A percentile compares a stretch with the other conserved stretches of the same genome.
Evolutionary conservation across 306 rosid species (phyloP).

Genomic region (Oxytropis ochrocephala): DNA sequence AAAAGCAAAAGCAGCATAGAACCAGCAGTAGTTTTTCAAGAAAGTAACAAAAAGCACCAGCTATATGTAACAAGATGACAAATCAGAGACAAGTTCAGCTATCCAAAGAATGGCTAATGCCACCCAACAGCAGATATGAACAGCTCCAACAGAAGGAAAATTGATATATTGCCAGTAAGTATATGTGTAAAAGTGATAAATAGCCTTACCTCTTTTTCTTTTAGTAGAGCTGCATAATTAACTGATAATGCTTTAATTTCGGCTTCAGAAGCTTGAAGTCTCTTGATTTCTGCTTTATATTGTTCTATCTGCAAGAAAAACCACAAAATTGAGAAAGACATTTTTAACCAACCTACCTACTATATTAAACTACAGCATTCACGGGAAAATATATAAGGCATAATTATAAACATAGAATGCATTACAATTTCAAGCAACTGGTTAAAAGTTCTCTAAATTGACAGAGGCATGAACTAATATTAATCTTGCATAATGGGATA

Average conservation of each 20-base stretch:
- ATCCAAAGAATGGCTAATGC: neutral
- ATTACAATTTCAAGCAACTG: neutral
- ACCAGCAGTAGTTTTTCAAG: neutral
- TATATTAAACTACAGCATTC: neutral
- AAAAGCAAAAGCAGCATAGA: neutral
- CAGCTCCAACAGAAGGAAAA: conserved; percentile 10
- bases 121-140: neutral
- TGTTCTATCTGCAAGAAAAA: conserved; percentile 57
- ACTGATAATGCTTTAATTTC: conserved; percentile 86
- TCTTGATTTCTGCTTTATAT: conserved; percentile 69
- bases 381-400: neutral
- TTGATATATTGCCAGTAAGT: neutral
- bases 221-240: conserved; percentile 86
- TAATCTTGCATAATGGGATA: neutral
- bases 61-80: neutral
- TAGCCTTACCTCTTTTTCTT: conserved; percentile 73
- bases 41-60: neutral
- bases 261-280: conserved; percentile 88
- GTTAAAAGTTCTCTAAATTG: neutral
- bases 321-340: neutral
- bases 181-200: neutral
- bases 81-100: neutral
- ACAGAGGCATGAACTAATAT: neutral
- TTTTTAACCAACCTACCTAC: neutral
- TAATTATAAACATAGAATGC: neutral